Percentiles rank a stretch among this genome's conserved stretches.
Conservation (phyloP, 2,329 filamentous ascomycete genomes). For the Paracamarosporium sp. region DNA sequence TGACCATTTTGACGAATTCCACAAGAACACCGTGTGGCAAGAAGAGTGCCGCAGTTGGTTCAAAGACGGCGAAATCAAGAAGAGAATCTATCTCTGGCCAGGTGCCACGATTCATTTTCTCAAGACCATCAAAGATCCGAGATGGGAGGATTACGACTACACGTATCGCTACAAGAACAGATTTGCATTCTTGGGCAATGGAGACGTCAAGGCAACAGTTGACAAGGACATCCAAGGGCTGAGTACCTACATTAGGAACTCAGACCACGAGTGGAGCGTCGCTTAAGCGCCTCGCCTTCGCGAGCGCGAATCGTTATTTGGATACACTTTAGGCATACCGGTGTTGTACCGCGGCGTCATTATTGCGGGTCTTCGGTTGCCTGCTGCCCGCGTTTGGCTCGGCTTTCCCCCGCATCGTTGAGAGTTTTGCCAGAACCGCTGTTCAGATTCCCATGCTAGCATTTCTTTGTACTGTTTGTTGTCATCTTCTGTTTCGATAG, state of each 20-base stretch:
- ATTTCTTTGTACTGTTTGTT: neutral
- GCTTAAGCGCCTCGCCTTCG: slow-evolving; percentile 37
- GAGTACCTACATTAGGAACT: slow-evolving; percentile 53
- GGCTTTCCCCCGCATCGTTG: neutral
- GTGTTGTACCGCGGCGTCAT: neutral
- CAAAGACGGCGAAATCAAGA: slow-evolving; percentile 42
- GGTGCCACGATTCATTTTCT: slow-evolving; percentile 44
- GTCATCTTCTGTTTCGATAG: neutral
- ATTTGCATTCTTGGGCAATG: slow-evolving; percentile 43
- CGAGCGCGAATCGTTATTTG: neutral
- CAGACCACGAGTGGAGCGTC: slow-evolving; percentile 54
- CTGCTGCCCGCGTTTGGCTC: neutral
- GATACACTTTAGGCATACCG: neutral
- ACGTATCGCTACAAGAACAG: slow-evolving; percentile 46
- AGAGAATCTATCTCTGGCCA: slow-evolving; percentile 41
- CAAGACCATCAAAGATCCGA: slow-evolving; percentile 48
- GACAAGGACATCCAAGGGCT: slow-evolving; percentile 50
- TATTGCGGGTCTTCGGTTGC: slow-evolving; percentile 9
- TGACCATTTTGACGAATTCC: slow-evolving; percentile 39
- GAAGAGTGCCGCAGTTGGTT: slow-evolving; percentile 45
- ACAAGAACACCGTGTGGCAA: slow-evolving; percentile 40
- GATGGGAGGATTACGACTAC: slow-evolving; percentile 56
- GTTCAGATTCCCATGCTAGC: slow-evolving; percentile 13
- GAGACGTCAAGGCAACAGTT: slow-evolving; percentile 54
- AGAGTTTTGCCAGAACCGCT: slow-evolving; percentile 2